Conservation (phyloP, 192 early-diverging fungal species). For the Coemansia asiatica region DNA sequence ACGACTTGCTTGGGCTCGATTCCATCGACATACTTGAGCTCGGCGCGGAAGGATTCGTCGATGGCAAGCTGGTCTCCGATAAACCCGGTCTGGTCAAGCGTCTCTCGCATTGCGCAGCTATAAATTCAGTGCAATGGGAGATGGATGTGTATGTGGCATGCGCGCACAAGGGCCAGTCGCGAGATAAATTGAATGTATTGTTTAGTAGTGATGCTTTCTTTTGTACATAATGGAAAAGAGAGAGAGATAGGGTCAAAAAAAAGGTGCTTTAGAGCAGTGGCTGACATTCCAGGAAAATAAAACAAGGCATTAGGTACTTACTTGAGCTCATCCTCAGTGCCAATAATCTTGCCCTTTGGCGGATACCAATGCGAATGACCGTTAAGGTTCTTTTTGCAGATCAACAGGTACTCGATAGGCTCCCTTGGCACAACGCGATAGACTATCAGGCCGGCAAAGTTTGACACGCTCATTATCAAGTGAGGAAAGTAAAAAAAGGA, state of each 20-base stretch:
- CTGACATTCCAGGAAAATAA: not conserved
- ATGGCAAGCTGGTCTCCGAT: constrained; percentile 66
- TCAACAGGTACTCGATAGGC: constrained; percentile 74
- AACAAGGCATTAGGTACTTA: constrained; percentile 46
- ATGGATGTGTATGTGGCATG: too few species aligned
- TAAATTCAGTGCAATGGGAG: too few species aligned
- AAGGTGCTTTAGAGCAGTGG: not conserved
- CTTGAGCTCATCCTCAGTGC: constrained; percentile 80
- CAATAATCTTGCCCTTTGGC: constrained; percentile 77
- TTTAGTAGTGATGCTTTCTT: too few species aligned
- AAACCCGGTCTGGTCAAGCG: constrained; percentile 72
- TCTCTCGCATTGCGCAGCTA: constrained; percentile 80
- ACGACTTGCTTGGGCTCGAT: constrained; percentile 79
- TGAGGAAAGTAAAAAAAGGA: not conserved
- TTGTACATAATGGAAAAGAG: too few species aligned
- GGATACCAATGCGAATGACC: constrained; percentile 81
- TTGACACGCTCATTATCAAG: constrained; percentile 40
- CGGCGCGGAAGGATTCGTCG: constrained; percentile 71
- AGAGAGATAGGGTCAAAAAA: too few species aligned
- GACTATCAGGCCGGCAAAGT: constrained; percentile 66
- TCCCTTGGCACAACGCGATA: constrained; percentile 66
- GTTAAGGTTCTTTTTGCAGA: constrained; percentile 73
- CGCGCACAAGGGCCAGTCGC: too few species aligned
- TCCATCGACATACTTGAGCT: constrained; percentile 80
- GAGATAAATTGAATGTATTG: too few species aligned